Evolutionary conservation across 768 basidiomycete genomes (phyloP), one percentile per base, ranked within the genome.

Genomic region (Boletus huronensis): DNA sequence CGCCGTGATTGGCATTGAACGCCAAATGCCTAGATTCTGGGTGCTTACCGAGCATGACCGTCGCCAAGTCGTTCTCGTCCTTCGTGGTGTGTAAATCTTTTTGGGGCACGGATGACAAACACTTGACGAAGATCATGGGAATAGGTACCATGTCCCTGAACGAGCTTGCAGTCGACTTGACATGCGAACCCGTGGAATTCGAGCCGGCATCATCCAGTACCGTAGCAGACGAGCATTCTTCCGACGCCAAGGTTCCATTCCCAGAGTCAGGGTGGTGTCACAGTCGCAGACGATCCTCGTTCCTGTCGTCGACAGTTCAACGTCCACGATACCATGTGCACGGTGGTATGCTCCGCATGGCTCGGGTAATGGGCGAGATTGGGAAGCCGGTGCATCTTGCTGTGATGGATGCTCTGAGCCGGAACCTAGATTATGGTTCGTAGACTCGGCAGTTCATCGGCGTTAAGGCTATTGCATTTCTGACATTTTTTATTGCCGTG

Each of bases 141-240:
- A 52, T 43, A 83, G 85, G 90, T 13, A 93, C 91, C 3, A 88
- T 92, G 88, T 88, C 87, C 3, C 74, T 93, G 40, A 93, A 93
- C 61, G 90, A 93, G 70, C 81, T 93, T 5, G 90, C 90, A 16
- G 89, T 88, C 10, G 90, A 93, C 71, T 76, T 93, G 45, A 89
- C 90, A 0, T 93, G 91, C 69, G 87, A 91, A 52, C 80, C 85
- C 0, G 83, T 83, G 38, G 75, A 80, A 21, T 89, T 89, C 58
- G 75, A 79, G 52, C 84, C 83, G 25, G 83, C 81, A 17, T 68
- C 81, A 17, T 68, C 64, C 1, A 78, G 76, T 5, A 56, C 66
- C 16, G 53, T 63, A 10, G 52, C 34, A 28, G 70, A 66, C 25
- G 67, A 65, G 34, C 29, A 61, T 36, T 65, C 71, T 32, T 53